These are phyloP conservation scores for Ceratobasidium sp. DNA, from an alignment of 1,284 basidiomycete genomes.

Conservation along the genomic window DNA sequence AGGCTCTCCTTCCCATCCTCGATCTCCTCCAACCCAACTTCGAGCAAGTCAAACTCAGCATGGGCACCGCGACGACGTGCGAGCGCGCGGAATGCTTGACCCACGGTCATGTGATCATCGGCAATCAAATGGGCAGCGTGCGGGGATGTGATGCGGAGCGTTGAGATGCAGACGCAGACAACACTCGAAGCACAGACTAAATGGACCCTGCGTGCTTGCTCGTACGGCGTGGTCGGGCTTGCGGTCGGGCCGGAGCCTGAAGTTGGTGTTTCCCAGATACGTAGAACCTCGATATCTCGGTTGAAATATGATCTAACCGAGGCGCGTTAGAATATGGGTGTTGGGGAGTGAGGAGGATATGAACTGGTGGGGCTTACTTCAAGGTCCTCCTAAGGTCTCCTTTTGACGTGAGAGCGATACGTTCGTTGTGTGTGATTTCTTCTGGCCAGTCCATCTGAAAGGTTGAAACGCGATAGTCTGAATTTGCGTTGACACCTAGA, in stretches of 20 bases:
- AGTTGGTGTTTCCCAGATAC: conserved; percentile 24
- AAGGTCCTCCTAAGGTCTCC: conserved; percentile 21
- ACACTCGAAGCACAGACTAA: conserved; percentile 24
- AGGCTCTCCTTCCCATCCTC: conserved; percentile 25
- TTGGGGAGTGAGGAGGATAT: not conserved
- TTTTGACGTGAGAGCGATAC: conserved; percentile 22
- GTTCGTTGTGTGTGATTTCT: conserved; percentile 33
- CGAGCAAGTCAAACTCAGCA: conserved; percentile 28
- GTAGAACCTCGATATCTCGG: conserved; percentile 35
- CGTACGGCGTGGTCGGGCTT: conserved; percentile 25
- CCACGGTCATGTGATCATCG: conserved; percentile 34
- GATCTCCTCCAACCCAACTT: conserved; percentile 16
- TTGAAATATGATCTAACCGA: conserved; percentile 24
- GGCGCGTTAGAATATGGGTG: not conserved
- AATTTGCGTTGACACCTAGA: not conserved
- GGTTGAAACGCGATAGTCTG: not conserved
- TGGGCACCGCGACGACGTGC: conserved; percentile 4
- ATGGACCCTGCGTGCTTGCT: conserved; percentile 38
- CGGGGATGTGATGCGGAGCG: conserved; percentile 37
- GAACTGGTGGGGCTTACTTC: conserved; percentile 2
- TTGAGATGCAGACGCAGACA: conserved; percentile 40
- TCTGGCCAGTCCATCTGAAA: conserved; percentile 38
- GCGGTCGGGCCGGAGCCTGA: conserved; percentile 41
- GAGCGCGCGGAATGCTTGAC: conserved; percentile 28
- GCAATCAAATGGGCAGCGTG: conserved; percentile 30